Evolutionary conservation across 768 basidiomycete genomes (phyloP).

Genomic region (Gloeopeniophorella convolvens): DNA sequence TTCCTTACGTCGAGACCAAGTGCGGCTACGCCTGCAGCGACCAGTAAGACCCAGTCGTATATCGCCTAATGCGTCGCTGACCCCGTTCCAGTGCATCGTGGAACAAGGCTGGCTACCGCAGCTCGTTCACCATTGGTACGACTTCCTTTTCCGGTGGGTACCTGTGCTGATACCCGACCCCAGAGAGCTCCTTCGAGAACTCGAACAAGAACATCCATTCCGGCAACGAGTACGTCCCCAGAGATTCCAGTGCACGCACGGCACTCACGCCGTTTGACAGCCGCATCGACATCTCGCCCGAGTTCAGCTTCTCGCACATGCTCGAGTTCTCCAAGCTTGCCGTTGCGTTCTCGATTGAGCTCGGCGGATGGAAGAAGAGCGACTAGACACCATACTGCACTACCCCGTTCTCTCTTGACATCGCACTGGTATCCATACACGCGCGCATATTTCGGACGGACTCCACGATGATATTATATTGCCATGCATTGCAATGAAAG

Average conservation of each 20-base stretch:
- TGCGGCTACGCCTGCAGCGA: slow-evolving; percentile 95
- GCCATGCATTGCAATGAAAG: too few relatives aligned
- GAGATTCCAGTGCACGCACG: too few relatives aligned
- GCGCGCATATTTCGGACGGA: not conserved
- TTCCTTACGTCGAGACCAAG: slow-evolving; percentile 82
- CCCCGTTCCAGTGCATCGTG: slow-evolving; percentile 58
- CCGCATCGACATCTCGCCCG: slow-evolving; percentile 76
- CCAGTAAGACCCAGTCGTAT: slow-evolving; percentile 49
- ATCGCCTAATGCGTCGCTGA: slow-evolving; percentile 25
- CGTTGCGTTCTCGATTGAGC: slow-evolving; percentile 45
- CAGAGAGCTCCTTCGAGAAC: slow-evolving; percentile 66
- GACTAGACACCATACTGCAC: slow-evolving; percentile 15
- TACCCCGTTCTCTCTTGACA: too few relatives aligned
- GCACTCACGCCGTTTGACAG: slow-evolving; percentile 33
- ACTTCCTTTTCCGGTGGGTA: not conserved
- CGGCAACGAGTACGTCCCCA: slow-evolving; percentile 59
- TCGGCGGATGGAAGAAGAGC: slow-evolving; percentile 37
- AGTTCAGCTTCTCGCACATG: slow-evolving; percentile 91
- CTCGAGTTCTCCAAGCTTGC: slow-evolving; percentile 55
- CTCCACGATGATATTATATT: not conserved
- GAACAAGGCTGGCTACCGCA: slow-evolving; percentile 80
- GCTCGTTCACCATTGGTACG: slow-evolving; percentile 79
- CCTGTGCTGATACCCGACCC: slow-evolving; percentile 10
- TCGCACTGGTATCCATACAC: too few relatives aligned
- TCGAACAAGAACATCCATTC: slow-evolving; percentile 83